A percentile compares a stretch with the other conserved stretches of the same genome.
These are phyloP conservation scores for Coemansia pectinata DNA, from an alignment of 192 early-diverging fungal species.

Conservation along the genomic window DNA sequence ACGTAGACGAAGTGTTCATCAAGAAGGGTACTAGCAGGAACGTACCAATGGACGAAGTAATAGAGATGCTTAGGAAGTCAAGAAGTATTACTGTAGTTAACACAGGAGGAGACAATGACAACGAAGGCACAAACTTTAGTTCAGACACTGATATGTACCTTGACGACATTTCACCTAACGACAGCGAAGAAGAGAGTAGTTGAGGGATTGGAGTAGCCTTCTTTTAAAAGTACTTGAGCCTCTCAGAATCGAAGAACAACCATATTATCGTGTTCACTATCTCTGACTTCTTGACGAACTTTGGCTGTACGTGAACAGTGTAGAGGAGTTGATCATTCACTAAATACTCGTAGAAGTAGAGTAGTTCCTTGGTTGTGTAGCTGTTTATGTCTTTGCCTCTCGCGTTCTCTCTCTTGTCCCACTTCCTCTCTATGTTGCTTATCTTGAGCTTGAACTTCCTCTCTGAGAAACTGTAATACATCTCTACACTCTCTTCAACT, in stretches of 20 bases:
- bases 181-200: background rate
- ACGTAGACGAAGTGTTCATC: background rate
- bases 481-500: background rate
- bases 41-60: background rate
- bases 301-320: background rate
- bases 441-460: conserved; percentile 15
- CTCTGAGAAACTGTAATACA: conserved; percentile 12
- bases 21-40: background rate
- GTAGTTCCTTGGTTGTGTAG: conserved; percentile 1
- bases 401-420: conserved; percentile 4
- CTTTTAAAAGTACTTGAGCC: background rate
- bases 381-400: conserved; percentile 15
- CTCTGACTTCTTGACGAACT: background rate
- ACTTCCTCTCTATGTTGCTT: background rate
- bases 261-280: background rate
- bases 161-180: background rate
- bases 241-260: background rate
- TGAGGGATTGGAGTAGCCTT: background rate
- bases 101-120: background rate
- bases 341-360: background rate
- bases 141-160: background rate
- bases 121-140: background rate
- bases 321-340: background rate
- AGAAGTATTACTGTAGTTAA: background rate
- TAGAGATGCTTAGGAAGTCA: background rate